Evolutionary conservation across 2,329 filamentous ascomycete species (phyloP), one percentile per base, ranked within the genome.

Genomic region (Penicillium sp.): DNA sequence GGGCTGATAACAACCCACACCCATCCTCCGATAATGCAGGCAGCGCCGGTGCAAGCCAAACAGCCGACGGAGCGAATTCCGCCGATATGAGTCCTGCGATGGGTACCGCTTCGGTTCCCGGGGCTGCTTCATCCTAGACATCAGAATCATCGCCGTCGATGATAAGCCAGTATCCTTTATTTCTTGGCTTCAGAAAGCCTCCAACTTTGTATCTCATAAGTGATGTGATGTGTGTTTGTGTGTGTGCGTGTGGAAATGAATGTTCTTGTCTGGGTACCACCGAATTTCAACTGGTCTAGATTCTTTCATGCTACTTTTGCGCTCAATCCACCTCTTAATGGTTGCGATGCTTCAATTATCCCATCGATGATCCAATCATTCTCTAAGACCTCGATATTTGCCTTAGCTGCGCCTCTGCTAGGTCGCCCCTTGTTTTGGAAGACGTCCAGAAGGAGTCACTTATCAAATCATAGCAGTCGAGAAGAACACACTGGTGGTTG

Each of bases 31-130:
- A 49, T 34, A 29, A 32, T 11, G n/a, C 39, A 28, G 50, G 44
- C 24, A 58, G 54, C 13, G 52, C 50, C 26, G 48, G 41, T 34
- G 53, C 49, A 11, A 57, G 54, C 34, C 53, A 51, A 25, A 49
- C 54, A n/a, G 52, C 48, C 13, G 46, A 46, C 5, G 46, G 46
- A 3, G 32, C 39, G 25, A 43, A 34, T 13, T 48, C 52, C 9
- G 45, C 54, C 13, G 51, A 48, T 25, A 53, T 51, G 12, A 58
- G 56, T 13, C 55, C 56, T 39, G 55, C 55, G 18, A n/a, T 45
- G 43, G 43, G 34, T 39, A 36, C 35, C 28, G 34, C 43, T 9
- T n/a, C 43, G 12, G 29, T 45, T 12, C 39, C 49, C 35, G 37
- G 46, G 32, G 40, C 44, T n/a, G 43, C 45, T 9, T 45, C 51